Percentiles rank a stretch among this genome's conserved stretches.
phyloP scores from a whole-genome alignment of 1,139 yeast species.

The Debaryomycetaceae sp. region DNA sequence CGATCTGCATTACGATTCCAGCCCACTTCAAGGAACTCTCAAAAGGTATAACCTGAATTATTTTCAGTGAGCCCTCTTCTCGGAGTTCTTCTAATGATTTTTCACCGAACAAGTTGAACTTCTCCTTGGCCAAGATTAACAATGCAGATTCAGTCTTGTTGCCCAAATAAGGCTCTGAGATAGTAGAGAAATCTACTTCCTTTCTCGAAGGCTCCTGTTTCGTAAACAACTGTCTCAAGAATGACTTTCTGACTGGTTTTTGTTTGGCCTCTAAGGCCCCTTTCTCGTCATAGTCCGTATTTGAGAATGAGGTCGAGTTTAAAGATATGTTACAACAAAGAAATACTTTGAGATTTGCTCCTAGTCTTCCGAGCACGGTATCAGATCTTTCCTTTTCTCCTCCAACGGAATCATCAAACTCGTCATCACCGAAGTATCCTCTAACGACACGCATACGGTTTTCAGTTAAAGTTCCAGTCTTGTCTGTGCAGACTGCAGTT shows the following conservation, averaged over 20 bases:
- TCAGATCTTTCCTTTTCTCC: conserved; percentile 25
- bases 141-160: conserved; percentile 94
- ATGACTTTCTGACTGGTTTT: conserved; percentile 27
- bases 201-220: conserved; percentile 9
- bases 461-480: conserved; percentile 94
- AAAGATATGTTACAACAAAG: conserved; percentile 62
- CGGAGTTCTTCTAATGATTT: conserved; percentile 38
- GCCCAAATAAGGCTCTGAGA: conserved; percentile 69
- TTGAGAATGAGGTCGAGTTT: conserved; percentile 90
- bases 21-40: conserved; percentile 94
- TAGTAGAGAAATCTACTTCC: conserved; percentile 19
- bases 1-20: conserved; percentile 61
- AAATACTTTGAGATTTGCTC: conserved; percentile 28
- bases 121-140: conserved; percentile 60
- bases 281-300: conserved; percentile 41
- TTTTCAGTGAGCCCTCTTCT: conserved; percentile 29
- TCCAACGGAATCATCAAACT: conserved; percentile 43
- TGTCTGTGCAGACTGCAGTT: conserved; percentile 94
- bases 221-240: conserved; percentile 16
- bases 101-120: conserved; percentile 45
- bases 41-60: conserved; percentile 80
- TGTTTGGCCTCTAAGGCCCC: conserved; percentile 25
- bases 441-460: conserved; percentile 86
- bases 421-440: conserved; percentile 56
- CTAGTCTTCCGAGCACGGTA: conserved; percentile 29